Evolutionary conservation across 1,284 basidiomycete species (phyloP), one percentile per base, ranked within the genome.

Genomic region (Anthracocystis setariae): DNA sequence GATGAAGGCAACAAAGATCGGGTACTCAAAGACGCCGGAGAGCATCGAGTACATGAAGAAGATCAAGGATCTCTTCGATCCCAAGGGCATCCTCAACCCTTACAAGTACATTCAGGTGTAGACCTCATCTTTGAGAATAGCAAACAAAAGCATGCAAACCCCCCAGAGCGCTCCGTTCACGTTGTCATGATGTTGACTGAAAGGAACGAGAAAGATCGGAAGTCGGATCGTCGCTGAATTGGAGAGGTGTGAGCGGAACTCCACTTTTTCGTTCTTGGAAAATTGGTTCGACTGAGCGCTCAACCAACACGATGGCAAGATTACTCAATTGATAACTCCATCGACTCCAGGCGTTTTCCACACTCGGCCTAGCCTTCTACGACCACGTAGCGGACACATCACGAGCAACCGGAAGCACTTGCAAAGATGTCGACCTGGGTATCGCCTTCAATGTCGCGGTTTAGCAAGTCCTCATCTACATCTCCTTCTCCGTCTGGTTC

Each of bases 1-100:
- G 0, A 94, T 94, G 92, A 99, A 98, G 85, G 92, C 92, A 0
- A 89, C 92, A 69, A 92, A 93, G 44, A 88, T 99, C 33, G 88
- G 88, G 35, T 98, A 97, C 84, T 92, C 92, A 8, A 96, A 98
- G 85, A 88, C 87, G 66, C 85, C 87, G 15, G 87, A 88, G 24
- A 92, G 90, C 73, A 90, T 97, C 76, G 89, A 89, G 54, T 86
- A 90, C 85, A 98, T 99, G 95, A 91, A 88, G 84, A 89, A 87
- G 83, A 89, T 98, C 81, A 97, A 98, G 84, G 82, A 88, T n/a
- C 80, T 94, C 15, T 94, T 97, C 80, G 96, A 98, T 84, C 92
- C 93, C 3, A 88, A 90, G 48, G 90, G 91, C 3, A 91, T 98
- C 77, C 90, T 98, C 88, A 96, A 93, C 77, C 93, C 93, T 0